Percentiles rank a stretch among this genome's conserved stretches.
These are phyloP conservation scores for Talinum fruticosum DNA, from an alignment of 148 eudicot species.

Conservation along the genomic window DNA sequence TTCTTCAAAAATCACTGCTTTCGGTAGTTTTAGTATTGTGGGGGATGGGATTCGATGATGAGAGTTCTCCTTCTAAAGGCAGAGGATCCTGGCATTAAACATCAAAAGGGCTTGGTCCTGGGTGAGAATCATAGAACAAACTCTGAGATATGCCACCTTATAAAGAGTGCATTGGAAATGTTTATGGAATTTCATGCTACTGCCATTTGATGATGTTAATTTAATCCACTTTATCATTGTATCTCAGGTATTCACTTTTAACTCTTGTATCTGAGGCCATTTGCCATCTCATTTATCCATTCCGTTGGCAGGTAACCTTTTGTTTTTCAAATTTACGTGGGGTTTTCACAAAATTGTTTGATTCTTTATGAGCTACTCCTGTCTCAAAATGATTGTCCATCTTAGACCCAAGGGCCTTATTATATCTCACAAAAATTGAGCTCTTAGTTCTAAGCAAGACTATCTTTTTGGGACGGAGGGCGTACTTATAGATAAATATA, in stretches of 20 bases:
- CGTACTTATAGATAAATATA: too few relatives aligned
- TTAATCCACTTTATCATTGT: neutral
- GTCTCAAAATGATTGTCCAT: too few relatives aligned
- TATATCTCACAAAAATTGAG: too few relatives aligned
- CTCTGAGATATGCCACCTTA: neutral
- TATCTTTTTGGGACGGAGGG: too few relatives aligned
- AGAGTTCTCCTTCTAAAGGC: neutral
- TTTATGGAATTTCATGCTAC: neutral
- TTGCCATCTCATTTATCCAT: slow-evolving; percentile 94
- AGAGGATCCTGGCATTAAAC: neutral
- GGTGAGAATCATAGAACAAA: neutral
- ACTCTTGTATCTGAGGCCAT: slow-evolving; percentile 94
- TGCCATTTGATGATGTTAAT: neutral
- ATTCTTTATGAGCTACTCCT: slow-evolving; percentile 5
- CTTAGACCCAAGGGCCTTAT: too few relatives aligned
- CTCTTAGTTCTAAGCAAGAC: too few relatives aligned
- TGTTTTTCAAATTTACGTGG: neutral
- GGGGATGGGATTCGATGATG: neutral
- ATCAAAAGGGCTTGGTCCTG: neutral
- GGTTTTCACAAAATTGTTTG: neutral
- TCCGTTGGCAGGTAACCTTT: slow-evolving; percentile 88
- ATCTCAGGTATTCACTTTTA: slow-evolving; percentile 80
- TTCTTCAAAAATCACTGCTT: neutral
- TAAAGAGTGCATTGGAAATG: neutral
- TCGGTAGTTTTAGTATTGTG: neutral